Conservation (phyloP, 2,329 filamentous ascomycete genomes). For the Alternaria conjuncta region DNA sequence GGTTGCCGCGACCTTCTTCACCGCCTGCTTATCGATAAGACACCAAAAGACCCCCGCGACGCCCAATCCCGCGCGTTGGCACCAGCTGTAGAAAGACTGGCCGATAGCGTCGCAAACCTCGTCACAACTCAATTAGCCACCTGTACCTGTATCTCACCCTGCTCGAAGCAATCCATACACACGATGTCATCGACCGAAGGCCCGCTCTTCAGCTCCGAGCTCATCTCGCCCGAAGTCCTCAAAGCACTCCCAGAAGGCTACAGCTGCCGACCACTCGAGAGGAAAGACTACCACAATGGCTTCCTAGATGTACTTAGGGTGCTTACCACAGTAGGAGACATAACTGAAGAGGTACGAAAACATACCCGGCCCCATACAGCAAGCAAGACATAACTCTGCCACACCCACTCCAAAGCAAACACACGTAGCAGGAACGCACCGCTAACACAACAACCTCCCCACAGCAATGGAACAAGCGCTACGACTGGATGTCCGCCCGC, state of each 20-base stretch:
- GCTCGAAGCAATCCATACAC: not conserved
- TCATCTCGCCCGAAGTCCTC: conserved; percentile 79
- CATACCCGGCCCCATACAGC: not conserved
- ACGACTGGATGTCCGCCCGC: conserved; percentile 77
- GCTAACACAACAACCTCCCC: not conserved
- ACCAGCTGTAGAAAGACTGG: not conserved
- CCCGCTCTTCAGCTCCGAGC: conserved; percentile 76
- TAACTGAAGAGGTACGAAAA: conserved; percentile 65
- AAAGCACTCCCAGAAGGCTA: conserved; percentile 80
- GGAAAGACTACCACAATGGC: conserved; percentile 77
- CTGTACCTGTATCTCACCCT: not conserved
- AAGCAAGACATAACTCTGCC: not conserved
- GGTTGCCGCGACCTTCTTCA: conserved; percentile 2
- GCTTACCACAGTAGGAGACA: conserved; percentile 90
- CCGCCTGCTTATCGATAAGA: conserved; percentile 36
- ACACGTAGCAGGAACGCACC: not conserved
- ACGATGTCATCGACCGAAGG: conserved; percentile 32
- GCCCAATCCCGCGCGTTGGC: not conserved
- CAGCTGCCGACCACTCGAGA: conserved; percentile 78
- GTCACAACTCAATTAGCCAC: not conserved
- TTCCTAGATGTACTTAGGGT: conserved; percentile 93
- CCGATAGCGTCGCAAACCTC: not conserved
- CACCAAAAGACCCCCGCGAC: conserved; percentile 8
- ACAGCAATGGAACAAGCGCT: conserved; percentile 72
- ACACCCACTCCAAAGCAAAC: not conserved